phyloP scores from a whole-genome alignment of 2,329 filamentous ascomycete genomes.

The Neonectria magnoliae region DNA sequence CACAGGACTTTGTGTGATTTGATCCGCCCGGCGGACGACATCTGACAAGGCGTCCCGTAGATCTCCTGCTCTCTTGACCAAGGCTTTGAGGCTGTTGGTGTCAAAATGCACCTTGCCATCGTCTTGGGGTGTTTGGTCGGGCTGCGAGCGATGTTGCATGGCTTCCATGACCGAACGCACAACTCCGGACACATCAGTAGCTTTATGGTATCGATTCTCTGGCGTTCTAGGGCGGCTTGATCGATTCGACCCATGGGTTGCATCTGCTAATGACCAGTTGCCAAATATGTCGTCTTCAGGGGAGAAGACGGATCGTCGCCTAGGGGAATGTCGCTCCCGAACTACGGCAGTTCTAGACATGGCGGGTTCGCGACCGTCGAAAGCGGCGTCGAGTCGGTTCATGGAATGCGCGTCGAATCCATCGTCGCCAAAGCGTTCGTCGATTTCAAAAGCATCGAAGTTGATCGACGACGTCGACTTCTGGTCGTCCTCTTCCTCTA shows the following conservation, averaged over 20 bases:
- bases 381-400: constrained; percentile 55
- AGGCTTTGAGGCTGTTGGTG: constrained; percentile 73
- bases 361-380: constrained; percentile 54
- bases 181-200: constrained; percentile 58
- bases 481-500: constrained; percentile 51
- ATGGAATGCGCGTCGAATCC: constrained; percentile 59
- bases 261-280: constrained; percentile 57
- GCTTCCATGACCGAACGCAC: constrained; percentile 71
- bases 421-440: constrained; percentile 58
- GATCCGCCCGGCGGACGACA: constrained; percentile 67
- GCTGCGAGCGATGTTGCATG: constrained; percentile 65
- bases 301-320: constrained; percentile 70
- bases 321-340: constrained; percentile 61
- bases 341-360: constrained; percentile 63
- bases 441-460: constrained; percentile 52
- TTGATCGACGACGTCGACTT: constrained; percentile 53
- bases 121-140: constrained; percentile 47
- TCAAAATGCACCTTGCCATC: constrained; percentile 69
- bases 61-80: constrained; percentile 70
- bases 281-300: constrained; percentile 75
- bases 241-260: constrained; percentile 47
- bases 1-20: constrained; percentile 65
- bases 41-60: constrained; percentile 69
- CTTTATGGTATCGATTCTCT: constrained; percentile 47
- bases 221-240: constrained; percentile 56